Evolutionary conservation across 2,329 filamentous ascomycete genomes (phyloP).

Genomic region (Lasiodiplodia citricola): DNA sequence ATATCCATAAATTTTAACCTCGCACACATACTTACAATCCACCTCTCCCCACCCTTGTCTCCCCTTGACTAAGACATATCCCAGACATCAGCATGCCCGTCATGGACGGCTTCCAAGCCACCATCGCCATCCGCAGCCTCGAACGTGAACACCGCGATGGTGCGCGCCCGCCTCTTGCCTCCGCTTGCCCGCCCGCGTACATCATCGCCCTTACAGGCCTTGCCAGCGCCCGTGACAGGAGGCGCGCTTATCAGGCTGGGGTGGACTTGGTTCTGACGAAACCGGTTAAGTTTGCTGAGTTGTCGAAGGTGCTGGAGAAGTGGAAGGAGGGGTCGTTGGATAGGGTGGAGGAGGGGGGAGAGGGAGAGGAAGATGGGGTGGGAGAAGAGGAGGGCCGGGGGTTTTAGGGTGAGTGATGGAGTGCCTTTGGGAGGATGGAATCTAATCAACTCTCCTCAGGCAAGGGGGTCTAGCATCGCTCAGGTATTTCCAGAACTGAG

Average conservation of each 20-base stretch:
- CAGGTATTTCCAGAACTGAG: too few relatives aligned
- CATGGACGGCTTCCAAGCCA: constrained; percentile 58
- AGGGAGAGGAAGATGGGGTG: neutral
- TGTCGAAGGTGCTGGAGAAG: neutral
- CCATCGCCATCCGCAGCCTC: constrained; percentile 47
- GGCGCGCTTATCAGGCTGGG: constrained; percentile 58
- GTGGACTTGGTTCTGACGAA: constrained; percentile 62
- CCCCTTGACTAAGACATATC: neutral
- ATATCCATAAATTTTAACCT: neutral
- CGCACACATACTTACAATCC: neutral
- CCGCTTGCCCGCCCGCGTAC: constrained; percentile 37
- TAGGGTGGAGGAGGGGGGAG: neutral
- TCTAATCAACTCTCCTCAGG: too few relatives aligned
- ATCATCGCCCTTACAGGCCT: constrained; percentile 61
- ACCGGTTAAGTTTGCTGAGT: constrained; percentile 43
- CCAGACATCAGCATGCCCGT: constrained; percentile 62
- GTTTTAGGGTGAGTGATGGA: too few relatives aligned
- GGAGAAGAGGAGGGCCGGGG: neutral
- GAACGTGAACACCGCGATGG: constrained; percentile 50
- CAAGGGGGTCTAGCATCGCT: too few relatives aligned
- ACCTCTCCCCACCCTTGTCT: neutral
- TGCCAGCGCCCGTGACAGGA: constrained; percentile 54
- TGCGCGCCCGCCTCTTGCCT: constrained; percentile 37
- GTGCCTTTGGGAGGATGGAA: too few relatives aligned
- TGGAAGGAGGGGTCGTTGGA: neutral